A percentile compares a stretch with the other conserved stretches of the same genome.
Conservation (phyloP, 2,329 filamentous ascomycete genomes). For the Phoma sp. region DNA sequence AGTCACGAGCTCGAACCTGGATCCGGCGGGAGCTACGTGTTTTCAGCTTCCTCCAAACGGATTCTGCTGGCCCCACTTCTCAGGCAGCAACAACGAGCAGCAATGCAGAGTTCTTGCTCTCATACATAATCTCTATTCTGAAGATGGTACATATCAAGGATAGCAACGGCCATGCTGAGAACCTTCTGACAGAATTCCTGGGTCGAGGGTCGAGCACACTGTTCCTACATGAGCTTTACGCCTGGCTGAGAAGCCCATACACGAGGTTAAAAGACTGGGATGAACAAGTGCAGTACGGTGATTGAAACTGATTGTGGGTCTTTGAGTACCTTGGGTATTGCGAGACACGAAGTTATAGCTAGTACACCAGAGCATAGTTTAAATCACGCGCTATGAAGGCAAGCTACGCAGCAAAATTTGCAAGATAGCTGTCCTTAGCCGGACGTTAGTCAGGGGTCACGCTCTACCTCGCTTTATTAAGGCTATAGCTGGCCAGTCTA, state of each 20-base stretch:
- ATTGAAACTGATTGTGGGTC: background rate
- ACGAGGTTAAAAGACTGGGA: slow-evolving; percentile 79
- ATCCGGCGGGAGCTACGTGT: slow-evolving; percentile 83
- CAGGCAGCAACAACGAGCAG: slow-evolving; percentile 53
- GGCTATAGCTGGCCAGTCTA: too few species aligned
- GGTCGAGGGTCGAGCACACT: slow-evolving; percentile 74
- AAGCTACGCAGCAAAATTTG: too few species aligned
- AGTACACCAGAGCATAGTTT: too few species aligned
- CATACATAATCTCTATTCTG: slow-evolving; percentile 83
- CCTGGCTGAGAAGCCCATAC: slow-evolving; percentile 84
- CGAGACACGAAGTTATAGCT: too few species aligned
- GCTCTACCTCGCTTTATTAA: too few species aligned
- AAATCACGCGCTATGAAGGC: too few species aligned
- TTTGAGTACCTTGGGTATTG: too few species aligned
- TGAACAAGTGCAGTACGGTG: slow-evolving; percentile 72
- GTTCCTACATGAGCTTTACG: slow-evolving; percentile 83
- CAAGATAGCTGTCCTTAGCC: too few species aligned
- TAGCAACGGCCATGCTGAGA: slow-evolving; percentile 78
- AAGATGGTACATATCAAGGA: slow-evolving; percentile 83
- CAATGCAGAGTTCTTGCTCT: slow-evolving; percentile 83
- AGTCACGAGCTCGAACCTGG: slow-evolving; percentile 80
- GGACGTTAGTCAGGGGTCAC: too few species aligned
- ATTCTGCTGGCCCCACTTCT: slow-evolving; percentile 27
- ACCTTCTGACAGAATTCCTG: slow-evolving; percentile 78
- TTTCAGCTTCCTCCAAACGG: slow-evolving; percentile 72